These are phyloP conservation scores for Agaricales sp. DNA, from an alignment of 1,284 basidiomycete genomes.

Conservation along the genomic window DNA sequence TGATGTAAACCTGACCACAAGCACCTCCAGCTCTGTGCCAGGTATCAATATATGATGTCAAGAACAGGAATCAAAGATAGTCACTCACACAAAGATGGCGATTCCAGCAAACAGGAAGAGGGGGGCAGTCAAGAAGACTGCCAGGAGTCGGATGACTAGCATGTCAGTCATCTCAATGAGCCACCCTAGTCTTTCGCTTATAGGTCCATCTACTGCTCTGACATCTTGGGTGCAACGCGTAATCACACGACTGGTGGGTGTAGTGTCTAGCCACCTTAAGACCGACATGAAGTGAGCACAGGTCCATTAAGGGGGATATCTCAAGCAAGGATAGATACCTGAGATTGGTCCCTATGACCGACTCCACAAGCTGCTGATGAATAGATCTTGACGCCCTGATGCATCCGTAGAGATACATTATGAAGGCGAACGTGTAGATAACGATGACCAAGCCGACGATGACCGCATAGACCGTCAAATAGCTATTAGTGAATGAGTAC, in stretches of 20 bases:
- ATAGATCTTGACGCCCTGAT: conserved; percentile 41
- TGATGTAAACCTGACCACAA: conserved; percentile 42
- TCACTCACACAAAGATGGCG: conserved; percentile 24
- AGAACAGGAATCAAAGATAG: too few species aligned
- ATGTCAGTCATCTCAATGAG: conserved; percentile 19
- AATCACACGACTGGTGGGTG: conserved; percentile 38
- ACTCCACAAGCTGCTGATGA: conserved; percentile 44
- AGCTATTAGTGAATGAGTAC: background rate
- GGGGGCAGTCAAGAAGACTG: conserved; percentile 33
- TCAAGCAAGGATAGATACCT: conserved; percentile 16
- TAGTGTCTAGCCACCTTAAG: conserved; percentile 41
- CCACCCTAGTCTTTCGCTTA: conserved; percentile 18
- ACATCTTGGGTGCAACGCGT: conserved; percentile 41
- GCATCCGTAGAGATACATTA: background rate
- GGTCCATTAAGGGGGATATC: background rate
- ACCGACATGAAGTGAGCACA: background rate
- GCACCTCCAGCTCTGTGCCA: conserved; percentile 1
- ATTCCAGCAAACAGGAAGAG: conserved; percentile 23
- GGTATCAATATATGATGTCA: background rate
- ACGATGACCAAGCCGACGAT: background rate
- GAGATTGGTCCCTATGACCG: conserved; percentile 46
- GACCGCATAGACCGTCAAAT: background rate
- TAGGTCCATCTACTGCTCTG: conserved; percentile 21
- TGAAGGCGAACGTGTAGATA: background rate
- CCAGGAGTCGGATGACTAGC: conserved; percentile 25